Base-by-base conservation (phyloP, 2,329 filamentous ascomycete species). In the Esteya vermicola region DNA sequence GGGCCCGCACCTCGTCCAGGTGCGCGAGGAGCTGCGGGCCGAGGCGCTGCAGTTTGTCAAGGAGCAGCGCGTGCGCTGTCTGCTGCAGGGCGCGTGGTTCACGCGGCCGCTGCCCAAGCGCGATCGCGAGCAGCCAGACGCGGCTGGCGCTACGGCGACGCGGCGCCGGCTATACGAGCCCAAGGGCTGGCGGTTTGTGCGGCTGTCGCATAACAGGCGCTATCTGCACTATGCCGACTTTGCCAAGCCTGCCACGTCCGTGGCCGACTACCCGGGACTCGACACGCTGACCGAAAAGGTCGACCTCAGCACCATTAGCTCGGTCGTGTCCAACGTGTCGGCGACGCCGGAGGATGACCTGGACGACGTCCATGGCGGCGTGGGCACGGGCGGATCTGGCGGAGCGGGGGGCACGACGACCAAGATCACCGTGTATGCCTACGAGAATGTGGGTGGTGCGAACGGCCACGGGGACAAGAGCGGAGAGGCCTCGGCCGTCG, bases 31-130 rank as follows among this genome's bases (percentile, higher is more conserved):
- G 57, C 69, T 96, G 33, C 82, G 85, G 50, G 78, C 89, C 51
- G 91, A 98, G 58, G 86, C 89, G 10, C 63, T 95, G 40, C 85
- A 94, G 52, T 98, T 98, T 54, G 84, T 96, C 59, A 95, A 94
- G 59, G 91, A 98, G 61, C 91, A 98, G 58, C 78, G 91, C 28
- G 83, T 96, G 45, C 74, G 91, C 40, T 95, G 88, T 54, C 65
- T 98, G 30, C 70, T 96, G 4, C 73, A 85, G 49, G 91, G 91
- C 7, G 78, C 82, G 9, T 98, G 91, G 91, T 98, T 96, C 62
- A 57, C 63, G 55, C 60, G 69, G 58, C 58, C 70, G 6, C 52
- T 59, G 10, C 56, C 63, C 38, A 59, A 52, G 45, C 55, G 59
- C 36, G 56, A 60, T 36, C 55, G 57, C 38, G 59, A 55, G 40